Base-by-base conservation (phyloP, 805 yeast genomes). In the Yarrowia divulgata region DNA sequence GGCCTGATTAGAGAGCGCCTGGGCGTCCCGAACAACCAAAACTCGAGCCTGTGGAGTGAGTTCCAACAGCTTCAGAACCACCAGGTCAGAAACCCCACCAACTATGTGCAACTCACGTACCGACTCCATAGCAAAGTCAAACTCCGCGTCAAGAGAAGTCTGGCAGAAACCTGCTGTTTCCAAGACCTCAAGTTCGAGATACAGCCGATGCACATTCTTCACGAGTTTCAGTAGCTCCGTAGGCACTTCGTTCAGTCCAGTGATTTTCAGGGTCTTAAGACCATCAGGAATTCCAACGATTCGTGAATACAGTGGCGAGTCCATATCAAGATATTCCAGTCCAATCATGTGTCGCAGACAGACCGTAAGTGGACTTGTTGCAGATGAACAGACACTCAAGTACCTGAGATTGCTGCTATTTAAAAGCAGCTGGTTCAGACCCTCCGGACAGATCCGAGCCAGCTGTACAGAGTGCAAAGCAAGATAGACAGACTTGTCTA, bases 311-410 rank as follows among this genome's bases (percentile, higher is more conserved):
- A 57, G 35, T 1, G 46, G 23, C 8, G 19, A 29, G n/a, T 57
- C 63, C 63, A 57, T 57, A 10, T 57, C 63, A 12, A 57, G 16
- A 18, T 57, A 57, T 23, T 40, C 63, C 48, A 57, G 16, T 1
- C 63, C 63, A 0, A 39, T 35, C 63, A 57, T 57, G 48, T 57
- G 63, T 10, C 13, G 43, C 6, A 57, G 29, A 16, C 46, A 10
- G 23, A 57, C 16, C 14, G 10, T 23, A 5, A 29, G 23, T 1
- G 35, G 2, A 6, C 37, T 29, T n/a, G 16, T 13, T 4, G n/a
- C 5, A 1, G 63, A 57, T 1, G 23, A 40, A 10, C 48, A 40
- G 34, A 57, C 48, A 29, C 63, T 57, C 23, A 57, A 8, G 8
- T 40, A 57, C 16, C 29, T 57, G 40, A 57, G 48, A 16, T 35